Percentiles rank a stretch among this genome's conserved stretches.
These are phyloP conservation scores for Dalbergia cultrata DNA, from an alignment of 306 rosid genomes.

Conservation along the genomic window DNA sequence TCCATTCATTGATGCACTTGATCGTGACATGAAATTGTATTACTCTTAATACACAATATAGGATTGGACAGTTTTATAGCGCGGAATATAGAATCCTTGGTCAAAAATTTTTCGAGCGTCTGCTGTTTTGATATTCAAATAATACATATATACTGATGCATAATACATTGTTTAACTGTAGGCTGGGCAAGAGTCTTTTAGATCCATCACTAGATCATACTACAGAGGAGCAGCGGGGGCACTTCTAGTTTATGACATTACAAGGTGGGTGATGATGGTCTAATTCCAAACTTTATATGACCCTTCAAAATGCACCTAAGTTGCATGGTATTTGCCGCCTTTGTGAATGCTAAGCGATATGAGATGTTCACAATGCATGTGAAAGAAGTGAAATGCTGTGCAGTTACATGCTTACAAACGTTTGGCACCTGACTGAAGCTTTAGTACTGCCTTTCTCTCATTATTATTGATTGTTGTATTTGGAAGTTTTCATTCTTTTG, in stretches of 20 bases:
- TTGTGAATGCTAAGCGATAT: constrained; percentile 1
- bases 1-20: constrained; percentile 3
- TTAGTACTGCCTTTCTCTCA: background rate
- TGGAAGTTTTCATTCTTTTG: constrained; percentile 29
- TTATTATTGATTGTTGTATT: constrained; percentile 12
- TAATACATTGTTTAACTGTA: constrained; percentile 50
- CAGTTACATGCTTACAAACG: background rate
- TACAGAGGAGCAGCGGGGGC: constrained; percentile 99
- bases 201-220: constrained; percentile 97
- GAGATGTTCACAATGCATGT: background rate
- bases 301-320: constrained; percentile 20
- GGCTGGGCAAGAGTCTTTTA: constrained; percentile 99
- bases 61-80: background rate
- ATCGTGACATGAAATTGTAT: background rate
- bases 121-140: background rate
- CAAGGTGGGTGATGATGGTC: constrained; percentile 67
- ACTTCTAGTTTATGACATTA: constrained; percentile 94
- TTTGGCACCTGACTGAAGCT: constrained; percentile 19
- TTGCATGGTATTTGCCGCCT: constrained; percentile 20
- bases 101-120: constrained; percentile 12
- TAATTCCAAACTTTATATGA: constrained; percentile 18
- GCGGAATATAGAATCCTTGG: background rate
- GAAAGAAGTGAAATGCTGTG: constrained; percentile 26
- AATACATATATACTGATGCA: constrained; percentile 40
- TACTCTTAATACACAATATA: constrained; percentile 3